Conservation (phyloP, 768 basidiomycete genomes). For the Tricholoma hemisulphureum region DNA sequence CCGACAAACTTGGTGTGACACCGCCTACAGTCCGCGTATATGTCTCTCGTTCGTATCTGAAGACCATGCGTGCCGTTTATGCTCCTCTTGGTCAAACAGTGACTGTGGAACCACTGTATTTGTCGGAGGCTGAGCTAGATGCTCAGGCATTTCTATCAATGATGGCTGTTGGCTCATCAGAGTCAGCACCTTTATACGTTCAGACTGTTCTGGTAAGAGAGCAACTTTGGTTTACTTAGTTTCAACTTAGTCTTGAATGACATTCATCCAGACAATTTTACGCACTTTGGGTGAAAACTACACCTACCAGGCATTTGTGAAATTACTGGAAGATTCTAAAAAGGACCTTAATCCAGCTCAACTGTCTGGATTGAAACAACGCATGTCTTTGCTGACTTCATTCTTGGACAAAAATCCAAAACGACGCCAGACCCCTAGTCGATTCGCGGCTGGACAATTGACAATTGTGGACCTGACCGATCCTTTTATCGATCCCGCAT, state of each 20-base stretch:
- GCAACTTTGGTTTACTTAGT: neutral
- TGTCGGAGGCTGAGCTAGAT: slow-evolving; percentile 62
- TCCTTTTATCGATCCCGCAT: slow-evolving; percentile 64
- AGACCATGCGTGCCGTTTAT: slow-evolving; percentile 60
- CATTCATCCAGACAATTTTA: slow-evolving; percentile 47
- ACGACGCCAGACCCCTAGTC: slow-evolving; percentile 14
- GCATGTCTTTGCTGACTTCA: slow-evolving; percentile 57
- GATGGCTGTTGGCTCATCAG: slow-evolving; percentile 68
- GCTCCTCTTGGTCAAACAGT: slow-evolving; percentile 48
- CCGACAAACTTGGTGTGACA: slow-evolving; percentile 28
- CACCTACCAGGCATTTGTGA: slow-evolving; percentile 49
- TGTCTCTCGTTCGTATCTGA: slow-evolving; percentile 60
- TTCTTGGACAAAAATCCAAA: slow-evolving; percentile 44
- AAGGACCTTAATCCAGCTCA: slow-evolving; percentile 58
- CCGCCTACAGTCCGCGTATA: slow-evolving; percentile 46
- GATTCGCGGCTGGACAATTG: slow-evolving; percentile 57
- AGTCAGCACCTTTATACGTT: slow-evolving; percentile 65
- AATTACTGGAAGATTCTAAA: slow-evolving; percentile 44
- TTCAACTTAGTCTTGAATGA: neutral
- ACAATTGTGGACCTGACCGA: slow-evolving; percentile 73
- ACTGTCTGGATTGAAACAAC: slow-evolving; percentile 54
- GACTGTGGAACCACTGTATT: slow-evolving; percentile 51
- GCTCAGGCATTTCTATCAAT: slow-evolving; percentile 68
- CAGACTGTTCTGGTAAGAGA: slow-evolving; percentile 60
- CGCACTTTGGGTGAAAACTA: slow-evolving; percentile 63